These are phyloP conservation scores for Coemansia sp. DNA, from an alignment of 192 early-diverging fungal species.

Conservation along the genomic window DNA sequence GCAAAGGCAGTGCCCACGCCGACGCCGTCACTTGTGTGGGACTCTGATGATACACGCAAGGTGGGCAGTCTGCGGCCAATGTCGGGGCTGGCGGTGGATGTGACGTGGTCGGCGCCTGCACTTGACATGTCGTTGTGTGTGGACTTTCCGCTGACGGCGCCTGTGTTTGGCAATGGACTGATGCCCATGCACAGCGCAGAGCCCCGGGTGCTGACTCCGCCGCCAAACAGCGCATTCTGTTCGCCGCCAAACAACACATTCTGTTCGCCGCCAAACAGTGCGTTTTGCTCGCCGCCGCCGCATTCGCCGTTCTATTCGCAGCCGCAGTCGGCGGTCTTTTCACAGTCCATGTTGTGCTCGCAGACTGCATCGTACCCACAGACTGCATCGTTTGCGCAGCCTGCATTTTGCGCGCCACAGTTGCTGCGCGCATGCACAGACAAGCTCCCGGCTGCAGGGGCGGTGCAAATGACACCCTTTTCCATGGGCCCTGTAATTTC, in stretches of 20 bases:
- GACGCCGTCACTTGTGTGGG: constrained; percentile 8
- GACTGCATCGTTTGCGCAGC: background rate
- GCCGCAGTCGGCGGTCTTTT: background rate
- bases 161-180: background rate
- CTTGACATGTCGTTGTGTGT: background rate
- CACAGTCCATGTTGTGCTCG: background rate
- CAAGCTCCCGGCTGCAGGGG: constrained; percentile 2
- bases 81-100: background rate
- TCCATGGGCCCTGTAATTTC: background rate
- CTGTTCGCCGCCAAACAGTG: background rate
- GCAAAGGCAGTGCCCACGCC: background rate
- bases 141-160: constrained; percentile 3
- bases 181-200: background rate
- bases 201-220: background rate
- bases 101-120: background rate
- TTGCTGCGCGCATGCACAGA: background rate
- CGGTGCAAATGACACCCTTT: background rate
- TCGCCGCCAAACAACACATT: background rate
- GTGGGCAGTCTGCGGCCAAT: constrained; percentile 4
- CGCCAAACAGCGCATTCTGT: background rate
- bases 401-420: background rate
- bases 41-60: background rate
- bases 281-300: background rate
- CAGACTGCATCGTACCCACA: background rate
- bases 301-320: background rate